A percentile compares a stretch with the other conserved stretches of the same genome.
These are phyloP conservation scores for Termitomyces sp. DNA, from an alignment of 768 basidiomycete genomes.

Conservation along the genomic window DNA sequence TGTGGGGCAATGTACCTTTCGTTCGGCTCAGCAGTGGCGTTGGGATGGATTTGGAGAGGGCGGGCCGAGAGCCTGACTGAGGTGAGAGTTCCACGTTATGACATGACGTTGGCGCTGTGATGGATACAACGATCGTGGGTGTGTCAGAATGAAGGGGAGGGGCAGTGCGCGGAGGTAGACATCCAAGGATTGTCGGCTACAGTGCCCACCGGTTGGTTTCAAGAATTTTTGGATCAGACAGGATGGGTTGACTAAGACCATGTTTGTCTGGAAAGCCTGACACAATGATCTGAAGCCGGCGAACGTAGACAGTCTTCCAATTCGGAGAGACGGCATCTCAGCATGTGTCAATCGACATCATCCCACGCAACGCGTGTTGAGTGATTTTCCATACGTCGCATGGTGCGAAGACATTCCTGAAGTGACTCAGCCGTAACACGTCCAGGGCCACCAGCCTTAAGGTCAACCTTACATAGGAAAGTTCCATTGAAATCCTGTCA, in stretches of 20 bases:
- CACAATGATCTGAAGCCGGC: neutral
- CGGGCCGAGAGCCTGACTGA: neutral
- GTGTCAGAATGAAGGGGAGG: no score
- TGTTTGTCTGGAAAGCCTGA: neutral
- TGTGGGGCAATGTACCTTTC: neutral
- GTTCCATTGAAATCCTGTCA: neutral
- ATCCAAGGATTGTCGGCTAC: neutral
- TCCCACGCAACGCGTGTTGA: neutral
- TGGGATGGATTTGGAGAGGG: neutral
- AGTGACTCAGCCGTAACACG: neutral
- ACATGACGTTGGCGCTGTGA: neutral
- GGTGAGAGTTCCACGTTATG: neutral
- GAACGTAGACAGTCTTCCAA: neutral
- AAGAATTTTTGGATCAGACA: neutral
- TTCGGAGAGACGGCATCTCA: neutral
- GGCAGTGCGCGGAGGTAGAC: neutral
- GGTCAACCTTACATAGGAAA: neutral
- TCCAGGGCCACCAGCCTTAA: neutral
- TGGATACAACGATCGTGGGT: neutral
- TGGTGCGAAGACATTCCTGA: neutral
- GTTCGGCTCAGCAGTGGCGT: neutral
- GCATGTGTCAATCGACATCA: neutral
- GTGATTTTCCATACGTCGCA: neutral
- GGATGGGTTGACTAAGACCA: neutral
- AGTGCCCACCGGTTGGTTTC: neutral